Evolutionary conservation across 768 basidiomycete genomes (phyloP).

Genomic region (Candolleomyces eurysporus): DNA sequence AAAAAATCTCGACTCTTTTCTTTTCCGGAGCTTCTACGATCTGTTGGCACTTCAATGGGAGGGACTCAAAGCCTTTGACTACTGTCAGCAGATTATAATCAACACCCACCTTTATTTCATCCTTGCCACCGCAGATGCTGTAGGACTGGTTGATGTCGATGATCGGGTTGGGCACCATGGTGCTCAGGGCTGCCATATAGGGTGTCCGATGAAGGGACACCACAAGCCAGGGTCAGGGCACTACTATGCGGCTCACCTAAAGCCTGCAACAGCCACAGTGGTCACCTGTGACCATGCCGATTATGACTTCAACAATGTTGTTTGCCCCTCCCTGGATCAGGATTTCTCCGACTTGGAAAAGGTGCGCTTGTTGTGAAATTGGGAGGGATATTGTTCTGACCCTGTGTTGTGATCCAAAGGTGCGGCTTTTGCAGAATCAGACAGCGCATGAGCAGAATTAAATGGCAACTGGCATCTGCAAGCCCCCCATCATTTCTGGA

Average conservation of each 20-base stretch:
- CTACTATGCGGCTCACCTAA: slow-evolving; percentile 32
- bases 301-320: slow-evolving; percentile 10
- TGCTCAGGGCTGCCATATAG: slow-evolving; percentile 10
- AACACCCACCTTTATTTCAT: slow-evolving; percentile 20
- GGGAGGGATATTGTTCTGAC: no score
- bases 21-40: slow-evolving; percentile 31
- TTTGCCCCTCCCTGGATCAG: neutral
- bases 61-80: slow-evolving; percentile 11
- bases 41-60: slow-evolving; percentile 31
- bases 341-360: neutral
- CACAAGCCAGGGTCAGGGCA: slow-evolving; percentile 1
- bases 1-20: slow-evolving; percentile 32
- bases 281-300: slow-evolving; percentile 22
- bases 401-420: neutral
- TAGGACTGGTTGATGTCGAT: slow-evolving; percentile 29
- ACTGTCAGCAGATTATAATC: slow-evolving; percentile 10
- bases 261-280: slow-evolving; percentile 20
- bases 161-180: slow-evolving; percentile 33
- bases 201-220: slow-evolving; percentile 1
- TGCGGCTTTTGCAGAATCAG: neutral
- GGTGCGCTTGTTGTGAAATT: neutral
- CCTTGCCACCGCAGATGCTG: slow-evolving; percentile 27
- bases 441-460: neutral
- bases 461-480: slow-evolving; percentile 16
- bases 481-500: slow-evolving; percentile 35